phyloP scores from a whole-genome alignment of 1,284 basidiomycete genomes.

The Puccinia triticina region DNA sequence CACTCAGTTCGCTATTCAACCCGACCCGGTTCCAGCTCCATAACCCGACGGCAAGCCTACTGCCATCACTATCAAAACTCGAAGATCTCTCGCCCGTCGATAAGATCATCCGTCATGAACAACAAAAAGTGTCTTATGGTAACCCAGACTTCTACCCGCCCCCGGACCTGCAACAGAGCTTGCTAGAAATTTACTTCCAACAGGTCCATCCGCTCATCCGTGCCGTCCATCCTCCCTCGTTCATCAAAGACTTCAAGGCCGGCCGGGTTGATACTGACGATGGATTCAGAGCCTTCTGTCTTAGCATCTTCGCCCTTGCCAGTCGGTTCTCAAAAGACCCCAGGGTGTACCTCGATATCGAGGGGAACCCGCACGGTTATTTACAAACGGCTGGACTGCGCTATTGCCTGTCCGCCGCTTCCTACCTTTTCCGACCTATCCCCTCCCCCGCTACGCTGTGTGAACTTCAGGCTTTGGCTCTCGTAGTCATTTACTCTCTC shows the following conservation, averaged over 20 bases:
- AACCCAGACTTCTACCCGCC: constrained; percentile 21
- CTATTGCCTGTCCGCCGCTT: constrained; percentile 5
- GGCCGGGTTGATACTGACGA: constrained; percentile 67
- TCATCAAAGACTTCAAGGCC: constrained; percentile 67
- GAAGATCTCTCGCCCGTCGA: constrained; percentile 43
- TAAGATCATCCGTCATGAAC: constrained; percentile 23
- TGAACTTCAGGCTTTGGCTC: constrained; percentile 30
- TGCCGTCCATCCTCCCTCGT: constrained; percentile 74
- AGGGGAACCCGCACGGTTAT: neutral
- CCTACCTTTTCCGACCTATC: constrained; percentile 11
- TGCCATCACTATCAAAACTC: neutral
- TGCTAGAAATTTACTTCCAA: constrained; percentile 73
- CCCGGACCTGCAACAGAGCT: constrained; percentile 66
- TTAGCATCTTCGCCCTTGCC: constrained; percentile 76
- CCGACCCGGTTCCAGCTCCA: constrained; percentile 20
- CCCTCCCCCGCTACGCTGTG: constrained; percentile 5
- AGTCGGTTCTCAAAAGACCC: constrained; percentile 71
- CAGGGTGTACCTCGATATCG: constrained; percentile 61
- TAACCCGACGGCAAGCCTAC: neutral
- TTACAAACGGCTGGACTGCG: constrained; percentile 29
- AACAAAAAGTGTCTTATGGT: neutral
- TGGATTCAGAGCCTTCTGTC: constrained; percentile 71
- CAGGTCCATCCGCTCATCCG: constrained; percentile 69
- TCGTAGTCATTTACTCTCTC: constrained; percentile 12
- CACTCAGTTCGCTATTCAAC: constrained; percentile 23